These are phyloP conservation scores for Phytophthora constricta DNA, from an alignment of 352 stramenopile species.

Conservation along the genomic window DNA sequence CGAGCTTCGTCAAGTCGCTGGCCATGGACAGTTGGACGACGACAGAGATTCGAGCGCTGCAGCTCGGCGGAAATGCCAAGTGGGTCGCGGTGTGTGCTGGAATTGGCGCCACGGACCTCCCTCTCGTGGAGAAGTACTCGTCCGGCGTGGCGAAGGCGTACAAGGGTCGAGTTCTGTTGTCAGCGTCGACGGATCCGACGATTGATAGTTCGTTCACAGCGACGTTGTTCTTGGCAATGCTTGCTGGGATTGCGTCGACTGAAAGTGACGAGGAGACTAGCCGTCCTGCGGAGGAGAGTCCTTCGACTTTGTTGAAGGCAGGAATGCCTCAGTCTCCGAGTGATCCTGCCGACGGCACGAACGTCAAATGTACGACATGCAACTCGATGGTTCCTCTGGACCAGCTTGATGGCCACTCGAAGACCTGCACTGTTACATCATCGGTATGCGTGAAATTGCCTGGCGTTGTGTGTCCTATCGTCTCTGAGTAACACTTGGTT, in stretches of 20 bases:
- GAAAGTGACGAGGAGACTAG: slow-evolving; percentile 6
- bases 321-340: slow-evolving; percentile 1
- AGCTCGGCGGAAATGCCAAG: slow-evolving; percentile 82
- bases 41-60: slow-evolving; percentile 59
- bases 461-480: neutral
- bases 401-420: slow-evolving; percentile 69
- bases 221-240: slow-evolving; percentile 55
- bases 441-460: slow-evolving; percentile 37
- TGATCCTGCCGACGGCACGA: slow-evolving; percentile 13
- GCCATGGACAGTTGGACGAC: slow-evolving; percentile 78
- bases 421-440: slow-evolving; percentile 53
- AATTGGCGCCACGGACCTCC: slow-evolving; percentile 48
- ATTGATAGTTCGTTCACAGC: slow-evolving; percentile 48
- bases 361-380: slow-evolving; percentile 82
- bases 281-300: slow-evolving; percentile 15
- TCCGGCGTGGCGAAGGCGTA: slow-evolving; percentile 70
- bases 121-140: slow-evolving; percentile 68
- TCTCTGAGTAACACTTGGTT: slow-evolving; percentile 2
- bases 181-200: slow-evolving; percentile 26
- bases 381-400: slow-evolving; percentile 49
- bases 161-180: slow-evolving; percentile 45
- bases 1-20: slow-evolving; percentile 88
- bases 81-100: slow-evolving; percentile 76
- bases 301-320: slow-evolving; percentile 10
- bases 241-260: slow-evolving; percentile 30